Base-by-base conservation (phyloP, 768 basidiomycete genomes). In the Chalciporus pseudorubinellus region DNA sequence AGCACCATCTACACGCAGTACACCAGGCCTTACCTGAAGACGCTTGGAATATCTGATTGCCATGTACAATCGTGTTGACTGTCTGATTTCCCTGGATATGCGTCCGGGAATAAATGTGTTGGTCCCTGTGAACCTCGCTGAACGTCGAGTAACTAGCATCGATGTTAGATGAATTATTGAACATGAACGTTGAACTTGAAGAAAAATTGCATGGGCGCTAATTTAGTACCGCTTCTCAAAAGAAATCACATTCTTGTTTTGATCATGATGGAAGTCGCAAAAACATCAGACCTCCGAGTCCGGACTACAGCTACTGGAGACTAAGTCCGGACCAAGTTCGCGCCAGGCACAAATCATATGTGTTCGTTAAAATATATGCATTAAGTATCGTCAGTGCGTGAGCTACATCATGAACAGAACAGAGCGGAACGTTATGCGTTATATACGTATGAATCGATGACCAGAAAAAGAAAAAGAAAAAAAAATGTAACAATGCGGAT, bases 61-160 rank as follows among this genome's bases (percentile, higher is more conserved):
- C 59, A 13, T 60, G 52, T 11, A 60, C 51, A 39, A 60, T 51
- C 9, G 54, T 60, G 9, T 60, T 55, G 26, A 51, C 33, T 2
- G 54, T 51, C 40, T 47, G 40, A 36, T 60, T 51, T 2, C 59
- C 59, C 14, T 57, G 55, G 18, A 57, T 44, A 5, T 40, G 39
- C 24, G 50, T 41, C 22, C 19, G 45, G n/a, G 55, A 50, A 34
- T 50, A 39, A 20, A 57, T 21, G 22, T 60, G 31, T 14, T 59
- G 57, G 38, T 59, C 51, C 36, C 49, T 49, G 41, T 60, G 59
- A 24, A 60, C 55, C 13, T 60, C 59, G 22, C 53, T 60, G 51
- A 60, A 60, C 3, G 54, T 52, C 4, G 59, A 60, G 52, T 60
- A 57, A 20, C 59, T 60, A 8, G 51, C 59, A 51, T 60, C 59